Evolutionary conservation across 2,329 filamentous ascomycete species (phyloP).

Genomic region (Pseudopyrenochaeta lycopersici): DNA sequence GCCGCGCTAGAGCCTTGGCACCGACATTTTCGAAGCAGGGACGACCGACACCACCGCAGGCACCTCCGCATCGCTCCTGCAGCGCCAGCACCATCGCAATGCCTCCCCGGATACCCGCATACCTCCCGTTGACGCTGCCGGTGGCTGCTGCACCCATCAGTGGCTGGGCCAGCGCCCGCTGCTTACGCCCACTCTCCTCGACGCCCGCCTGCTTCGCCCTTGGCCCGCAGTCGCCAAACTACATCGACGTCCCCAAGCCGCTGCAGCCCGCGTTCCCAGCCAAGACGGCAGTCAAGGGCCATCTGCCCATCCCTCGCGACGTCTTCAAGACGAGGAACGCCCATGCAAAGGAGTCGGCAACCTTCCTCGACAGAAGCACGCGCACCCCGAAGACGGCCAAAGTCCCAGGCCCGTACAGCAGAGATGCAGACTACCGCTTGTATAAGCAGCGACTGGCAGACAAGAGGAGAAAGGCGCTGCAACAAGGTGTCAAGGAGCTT

Average conservation of each 20-base stretch:
- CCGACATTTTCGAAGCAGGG: slow-evolving; percentile 27
- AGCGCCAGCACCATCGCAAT: slow-evolving; percentile 35
- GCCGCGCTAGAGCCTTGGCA: slow-evolving; percentile 32
- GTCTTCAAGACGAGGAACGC: slow-evolving; percentile 67
- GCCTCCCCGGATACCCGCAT: slow-evolving; percentile 53
- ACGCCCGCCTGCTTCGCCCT: slow-evolving; percentile 59
- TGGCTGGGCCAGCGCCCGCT: slow-evolving; percentile 14
- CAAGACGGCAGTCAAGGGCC: slow-evolving; percentile 71
- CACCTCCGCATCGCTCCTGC: slow-evolving; percentile 20
- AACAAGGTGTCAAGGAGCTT: slow-evolving; percentile 74
- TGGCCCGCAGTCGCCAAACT: slow-evolving; percentile 86
- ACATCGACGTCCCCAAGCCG: slow-evolving; percentile 81
- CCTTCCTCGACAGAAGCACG: slow-evolving; percentile 69
- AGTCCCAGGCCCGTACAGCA: slow-evolving; percentile 45
- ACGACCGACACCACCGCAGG: slow-evolving; percentile 17
- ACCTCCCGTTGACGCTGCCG: slow-evolving; percentile 41
- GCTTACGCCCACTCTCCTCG: slow-evolving; percentile 54
- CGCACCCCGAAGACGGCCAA: slow-evolving; percentile 59
- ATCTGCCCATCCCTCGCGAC: slow-evolving; percentile 82
- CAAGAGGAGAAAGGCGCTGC: slow-evolving; percentile 74
- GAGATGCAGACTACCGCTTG: slow-evolving; percentile 59
- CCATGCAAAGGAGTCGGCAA: slow-evolving; percentile 63
- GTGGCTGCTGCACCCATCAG: slow-evolving; percentile 19
- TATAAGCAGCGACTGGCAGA: slow-evolving; percentile 81
- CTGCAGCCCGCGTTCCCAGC: slow-evolving; percentile 71